Conservation (phyloP, 2,329 filamentous ascomycete genomes). For the Emmonsiellopsis sp. region DNA sequence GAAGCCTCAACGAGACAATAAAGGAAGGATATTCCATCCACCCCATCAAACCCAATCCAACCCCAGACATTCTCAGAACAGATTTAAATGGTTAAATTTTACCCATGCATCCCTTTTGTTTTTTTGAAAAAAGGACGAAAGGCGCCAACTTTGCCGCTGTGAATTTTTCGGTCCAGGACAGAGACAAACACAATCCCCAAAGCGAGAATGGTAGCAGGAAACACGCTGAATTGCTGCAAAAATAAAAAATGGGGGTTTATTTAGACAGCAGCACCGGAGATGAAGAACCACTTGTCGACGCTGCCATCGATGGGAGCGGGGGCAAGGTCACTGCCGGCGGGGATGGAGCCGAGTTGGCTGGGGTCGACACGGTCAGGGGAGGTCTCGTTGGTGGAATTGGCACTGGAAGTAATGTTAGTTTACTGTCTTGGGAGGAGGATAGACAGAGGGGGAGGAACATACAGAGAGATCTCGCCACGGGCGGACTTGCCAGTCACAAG, state of each 20-base stretch:
- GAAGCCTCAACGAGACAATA: neutral
- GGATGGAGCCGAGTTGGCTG: constrained; percentile 65
- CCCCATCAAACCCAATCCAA: neutral
- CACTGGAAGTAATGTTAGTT: constrained; percentile 39
- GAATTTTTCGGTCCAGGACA: neutral
- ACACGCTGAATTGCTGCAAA: neutral
- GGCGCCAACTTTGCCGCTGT: neutral
- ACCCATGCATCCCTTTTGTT: too few relatives aligned
- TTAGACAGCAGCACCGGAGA: constrained; percentile 87
- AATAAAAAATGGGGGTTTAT: constrained; percentile 4
- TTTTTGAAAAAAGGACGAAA: neutral
- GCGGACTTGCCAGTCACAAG: constrained; percentile 83
- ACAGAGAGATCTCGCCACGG: constrained; percentile 71
- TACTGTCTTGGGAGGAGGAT: neutral
- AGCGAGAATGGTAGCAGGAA: neutral
- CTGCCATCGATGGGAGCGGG: constrained; percentile 87
- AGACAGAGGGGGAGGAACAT: constrained; percentile 35
- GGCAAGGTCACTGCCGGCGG: constrained; percentile 65
- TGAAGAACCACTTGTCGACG: constrained; percentile 99
- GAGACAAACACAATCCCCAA: neutral
- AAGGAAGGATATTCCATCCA: neutral
- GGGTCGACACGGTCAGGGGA: constrained; percentile 63
- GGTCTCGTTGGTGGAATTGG: constrained; percentile 68
- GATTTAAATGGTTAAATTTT: neutral
- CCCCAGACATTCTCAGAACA: neutral